phyloP scores from a whole-genome alignment of 495 filamentous ascomycete species.

The Sabuloglossum arenarium region DNA sequence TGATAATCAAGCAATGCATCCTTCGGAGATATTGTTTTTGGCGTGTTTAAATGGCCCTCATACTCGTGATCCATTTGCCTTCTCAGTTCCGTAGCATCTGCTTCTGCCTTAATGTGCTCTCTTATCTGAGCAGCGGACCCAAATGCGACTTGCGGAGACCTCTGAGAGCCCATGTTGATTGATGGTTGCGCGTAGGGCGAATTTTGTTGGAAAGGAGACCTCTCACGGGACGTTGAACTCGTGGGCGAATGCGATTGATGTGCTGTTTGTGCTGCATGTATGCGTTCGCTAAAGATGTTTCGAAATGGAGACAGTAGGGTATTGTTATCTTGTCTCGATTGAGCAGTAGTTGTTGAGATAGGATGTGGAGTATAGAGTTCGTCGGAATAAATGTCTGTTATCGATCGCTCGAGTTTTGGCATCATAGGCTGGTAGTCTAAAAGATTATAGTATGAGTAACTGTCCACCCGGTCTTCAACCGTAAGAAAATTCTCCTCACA shows the following conservation, averaged over 20 bases:
- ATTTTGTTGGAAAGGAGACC: conserved; percentile 62
- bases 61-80: conserved; percentile 19
- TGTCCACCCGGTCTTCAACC: neutral
- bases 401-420: conserved; percentile 68
- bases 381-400: conserved; percentile 69
- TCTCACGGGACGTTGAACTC: conserved; percentile 35
- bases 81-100: conserved; percentile 30
- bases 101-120: conserved; percentile 36
- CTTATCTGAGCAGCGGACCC: conserved; percentile 35
- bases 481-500: neutral
- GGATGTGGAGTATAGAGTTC: conserved; percentile 56
- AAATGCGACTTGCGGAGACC: conserved; percentile 22
- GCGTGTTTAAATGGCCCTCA: conserved; percentile 21
- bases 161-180: conserved; percentile 12
- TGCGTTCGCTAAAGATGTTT: conserved; percentile 46
- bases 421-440: conserved; percentile 21
- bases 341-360: neutral
- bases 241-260: conserved; percentile 39
- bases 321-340: conserved; percentile 13
- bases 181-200: conserved; percentile 36
- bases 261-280: conserved; percentile 59
- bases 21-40: conserved; percentile 90
- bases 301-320: conserved; percentile 31
- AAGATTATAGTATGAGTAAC: conserved; percentile 10
- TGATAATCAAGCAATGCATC: conserved; percentile 76